Percentiles rank a stretch among this genome's conserved stretches.
These are phyloP conservation scores for Aureobasidium musti DNA, from an alignment of 2,329 filamentous ascomycete species.

Conservation along the genomic window DNA sequence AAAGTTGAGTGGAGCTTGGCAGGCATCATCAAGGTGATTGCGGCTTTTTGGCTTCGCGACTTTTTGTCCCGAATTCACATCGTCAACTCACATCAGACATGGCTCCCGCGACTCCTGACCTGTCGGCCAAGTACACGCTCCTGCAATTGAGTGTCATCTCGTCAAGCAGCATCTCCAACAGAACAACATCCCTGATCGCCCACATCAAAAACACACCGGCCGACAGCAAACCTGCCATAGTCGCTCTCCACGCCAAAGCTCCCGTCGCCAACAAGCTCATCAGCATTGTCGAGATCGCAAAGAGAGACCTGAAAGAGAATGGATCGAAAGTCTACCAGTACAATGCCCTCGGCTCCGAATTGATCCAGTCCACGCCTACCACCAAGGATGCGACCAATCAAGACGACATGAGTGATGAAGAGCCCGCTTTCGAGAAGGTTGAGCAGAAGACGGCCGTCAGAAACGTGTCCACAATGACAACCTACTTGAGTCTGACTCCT, in stretches of 20 bases:
- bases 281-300: slow-evolving; percentile 64
- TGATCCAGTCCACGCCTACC: slow-evolving; percentile 32
- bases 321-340: slow-evolving; percentile 51
- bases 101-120: slow-evolving; percentile 1
- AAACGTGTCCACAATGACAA: slow-evolving; percentile 58
- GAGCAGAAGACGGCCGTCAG: slow-evolving; percentile 52
- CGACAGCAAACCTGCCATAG: slow-evolving; percentile 42
- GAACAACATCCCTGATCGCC: slow-evolving; percentile 36
- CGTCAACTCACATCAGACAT: background rate
- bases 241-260: slow-evolving; percentile 46
- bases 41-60: background rate
- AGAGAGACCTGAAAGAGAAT: slow-evolving; percentile 42
- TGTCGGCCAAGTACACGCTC: slow-evolving; percentile 34
- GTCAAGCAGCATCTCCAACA: slow-evolving; percentile 39
- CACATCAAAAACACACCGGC: slow-evolving; percentile 30
- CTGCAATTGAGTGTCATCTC: slow-evolving; percentile 36
- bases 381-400: slow-evolving; percentile 29
- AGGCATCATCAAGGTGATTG: slow-evolving; percentile 23
- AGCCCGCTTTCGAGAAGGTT: slow-evolving; percentile 58
- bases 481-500: slow-evolving; percentile 59
- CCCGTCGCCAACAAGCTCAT: slow-evolving; percentile 63
- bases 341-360: slow-evolving; percentile 36
- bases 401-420: slow-evolving; percentile 37
- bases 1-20: slow-evolving; percentile 16
- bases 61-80: background rate